These are phyloP conservation scores for Leccinum olivaceopallidum DNA, from an alignment of 768 basidiomycete genomes.

Conservation along the genomic window DNA sequence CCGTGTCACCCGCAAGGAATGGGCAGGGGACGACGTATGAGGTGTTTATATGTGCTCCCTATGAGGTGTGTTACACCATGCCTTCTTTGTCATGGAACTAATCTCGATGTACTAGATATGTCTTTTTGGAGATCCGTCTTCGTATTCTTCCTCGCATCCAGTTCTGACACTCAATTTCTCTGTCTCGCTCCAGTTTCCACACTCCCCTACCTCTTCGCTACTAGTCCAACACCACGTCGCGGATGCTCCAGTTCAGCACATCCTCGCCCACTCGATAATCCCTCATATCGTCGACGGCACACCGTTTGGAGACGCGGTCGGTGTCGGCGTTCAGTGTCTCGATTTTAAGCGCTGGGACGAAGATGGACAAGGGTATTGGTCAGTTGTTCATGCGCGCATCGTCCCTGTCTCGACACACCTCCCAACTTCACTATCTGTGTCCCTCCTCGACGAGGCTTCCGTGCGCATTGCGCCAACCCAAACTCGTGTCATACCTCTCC, in stretches of 20 bases:
- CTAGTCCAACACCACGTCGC: neutral
- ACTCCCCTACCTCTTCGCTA: too few relatives aligned
- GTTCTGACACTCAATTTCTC: slow-evolving; percentile 55
- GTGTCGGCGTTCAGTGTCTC: slow-evolving; percentile 58
- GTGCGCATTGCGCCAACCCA: slow-evolving; percentile 60
- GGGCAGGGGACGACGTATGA: slow-evolving; percentile 59
- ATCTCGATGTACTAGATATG: slow-evolving; percentile 53
- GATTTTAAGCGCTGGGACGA: slow-evolving; percentile 14
- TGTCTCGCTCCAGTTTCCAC: slow-evolving; percentile 41
- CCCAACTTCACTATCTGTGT: slow-evolving; percentile 10
- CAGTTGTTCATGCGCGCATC: slow-evolving; percentile 33
- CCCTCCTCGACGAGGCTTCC: slow-evolving; percentile 17
- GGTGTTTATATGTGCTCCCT: slow-evolving; percentile 77
- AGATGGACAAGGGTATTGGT: slow-evolving; percentile 51
- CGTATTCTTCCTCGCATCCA: slow-evolving; percentile 44
- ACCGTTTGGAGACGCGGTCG: slow-evolving; percentile 70
- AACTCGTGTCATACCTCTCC: slow-evolving; percentile 57
- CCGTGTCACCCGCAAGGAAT: slow-evolving; percentile 36
- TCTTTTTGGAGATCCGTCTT: slow-evolving; percentile 75
- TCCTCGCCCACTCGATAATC: slow-evolving; percentile 52
- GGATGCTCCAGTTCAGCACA: slow-evolving; percentile 36
- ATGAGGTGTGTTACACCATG: slow-evolving; percentile 54
- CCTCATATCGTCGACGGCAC: slow-evolving; percentile 75
- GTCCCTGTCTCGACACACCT: neutral
- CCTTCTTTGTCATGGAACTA: slow-evolving; percentile 2